Evolutionary conservation across 202 grass and related monocot species (phyloP).

Genomic region (Zoysia matrella): DNA sequence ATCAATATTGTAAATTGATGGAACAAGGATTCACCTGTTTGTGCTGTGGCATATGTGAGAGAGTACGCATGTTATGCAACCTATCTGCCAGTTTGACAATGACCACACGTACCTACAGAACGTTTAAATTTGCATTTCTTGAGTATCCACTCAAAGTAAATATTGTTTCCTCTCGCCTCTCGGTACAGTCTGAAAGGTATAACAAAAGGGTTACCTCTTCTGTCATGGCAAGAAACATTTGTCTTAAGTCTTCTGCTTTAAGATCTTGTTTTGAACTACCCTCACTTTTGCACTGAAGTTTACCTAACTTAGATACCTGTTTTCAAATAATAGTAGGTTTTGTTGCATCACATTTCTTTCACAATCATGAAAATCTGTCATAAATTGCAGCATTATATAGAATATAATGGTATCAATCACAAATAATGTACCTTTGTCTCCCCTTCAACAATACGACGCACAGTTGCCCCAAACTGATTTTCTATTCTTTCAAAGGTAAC

Average conservation of each 20-base stretch:
- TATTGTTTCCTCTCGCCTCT: not conserved
- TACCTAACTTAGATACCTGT: conserved; percentile 97
- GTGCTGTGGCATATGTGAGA: conserved; percentile 94
- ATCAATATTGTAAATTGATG: conserved; percentile 2
- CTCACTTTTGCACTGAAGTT: conserved; percentile 81
- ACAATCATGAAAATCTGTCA: not conserved
- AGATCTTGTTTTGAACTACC: conserved; percentile 92
- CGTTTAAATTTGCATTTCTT: conserved; percentile 33
- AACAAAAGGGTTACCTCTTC: conserved; percentile 66
- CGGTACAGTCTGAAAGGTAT: conserved; percentile 26
- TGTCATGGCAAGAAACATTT: conserved; percentile 99
- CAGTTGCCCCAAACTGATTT: conserved; percentile 83
- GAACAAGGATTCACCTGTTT: conserved; percentile 78
- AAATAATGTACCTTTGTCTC: conserved; percentile 82
- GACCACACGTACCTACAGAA: conserved; percentile 90
- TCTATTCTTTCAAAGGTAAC: conserved; percentile 98
- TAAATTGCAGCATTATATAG: conserved; percentile 32
- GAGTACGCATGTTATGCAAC: conserved; percentile 99
- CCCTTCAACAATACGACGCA: conserved; percentile 97
- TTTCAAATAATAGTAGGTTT: conserved; percentile 30
- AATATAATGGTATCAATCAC: conserved; percentile 35
- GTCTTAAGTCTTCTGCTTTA: conserved; percentile 96
- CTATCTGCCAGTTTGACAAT: conserved; percentile 99
- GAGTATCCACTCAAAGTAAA: conserved; percentile 27
- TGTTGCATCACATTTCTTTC: conserved; percentile 17